Evolutionary conservation across 495 filamentous ascomycete genomes (phyloP), one percentile per base, ranked within the genome.

Genomic region (Schizothecium vesticola): DNA sequence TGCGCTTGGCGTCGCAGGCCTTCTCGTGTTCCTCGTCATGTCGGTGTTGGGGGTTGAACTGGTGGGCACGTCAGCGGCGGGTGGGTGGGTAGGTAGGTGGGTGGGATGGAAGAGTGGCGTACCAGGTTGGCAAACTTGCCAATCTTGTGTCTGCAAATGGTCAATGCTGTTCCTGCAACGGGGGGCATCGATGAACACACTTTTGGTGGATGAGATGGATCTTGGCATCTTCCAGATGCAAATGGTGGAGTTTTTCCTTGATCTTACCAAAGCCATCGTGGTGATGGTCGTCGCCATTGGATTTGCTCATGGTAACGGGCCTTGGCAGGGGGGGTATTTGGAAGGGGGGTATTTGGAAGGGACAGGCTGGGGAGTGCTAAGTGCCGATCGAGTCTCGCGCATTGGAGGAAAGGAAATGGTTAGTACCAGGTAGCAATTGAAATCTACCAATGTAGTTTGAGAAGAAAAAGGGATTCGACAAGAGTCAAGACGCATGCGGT

Each of bases 11-110:
- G 74, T 99, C 94, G 26, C 92, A 93, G 4, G 77, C 80, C 73
- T 94, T 86, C 76, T 99, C 94, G 77, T 97, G 93, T 59, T 86
- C 89, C 76, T 99, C 94, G 75, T 97, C 94, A 76, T 99, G 95
- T 65, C 95, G 91, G 80, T 99, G 95, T 59, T 97, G 90, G 9
- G 87, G 86, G 77, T 97, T 97, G 81, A 96, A 78, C 76, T 86
- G 31, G 9, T 7, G 1, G 12, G 23, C 6, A 33, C 2, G 66
- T 76, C 25, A 71, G 70, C 24, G 13, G 63, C 5, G 26, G 16
- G 21, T 21, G 11, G 23, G 59, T 56, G 6, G 56, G 1, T n/a
- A 16, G 36, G 67, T 0, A 9, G 24, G 59, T n/a, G 28, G 25
- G 0, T 43, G 21, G 23, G 22, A n/a, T 43, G 43, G 62, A 62